Base-by-base conservation (phyloP, 805 yeast genomes). In the Hanseniaspora occidentalis region DNA sequence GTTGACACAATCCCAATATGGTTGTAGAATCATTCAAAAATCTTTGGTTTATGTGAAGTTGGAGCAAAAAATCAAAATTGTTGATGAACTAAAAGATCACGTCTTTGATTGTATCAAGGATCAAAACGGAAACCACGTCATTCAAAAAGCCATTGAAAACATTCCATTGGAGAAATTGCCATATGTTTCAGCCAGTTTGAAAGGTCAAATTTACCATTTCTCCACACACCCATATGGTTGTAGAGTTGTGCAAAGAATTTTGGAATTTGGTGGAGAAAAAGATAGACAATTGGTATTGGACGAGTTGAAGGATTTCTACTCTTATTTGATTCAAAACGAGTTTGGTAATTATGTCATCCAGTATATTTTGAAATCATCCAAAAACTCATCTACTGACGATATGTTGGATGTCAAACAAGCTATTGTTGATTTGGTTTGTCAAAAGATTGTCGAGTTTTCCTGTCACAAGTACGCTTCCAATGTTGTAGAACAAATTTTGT, bases 281-380 rank as follows among this genome's bases (percentile, higher is more conserved):
- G 88, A 85, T 50, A 88, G 83, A 58, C 62, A 67, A 20, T 67
- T 65, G 40, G 78, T 92, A 41, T 61, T 92, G 51, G 65, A 63
- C 20, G 94, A 85, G 55, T 67, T 92, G 52, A 78, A 78, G 50
- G 72, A 76, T 39, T 81, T 74, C 53, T 73, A 84, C 19, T 79
- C 73, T 47, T 77, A 74, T 53, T 69, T 92, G 53, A 83, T 88
- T 43, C 95, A 85, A 57, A 97, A 92, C 57, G 97, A 92, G 64
- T 92, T 85, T 58, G 99, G 99, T 45, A 92, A 92, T 64, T 92
- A 92, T 56, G 98, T 92, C 31, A 85, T 92, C 54, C 99, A 92
- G 60, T 96, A 92, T 58, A 82, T 92, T 41, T 73, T 92, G 47
- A 94, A 86, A 58, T 75, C 79, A 44, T 94, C 95, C n/a, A 61